Percentiles rank a stretch among this genome's conserved stretches.
Evolutionary conservation across 139 green algal genomes (phyloP).

Genomic region (Nannochloris sp.): DNA sequence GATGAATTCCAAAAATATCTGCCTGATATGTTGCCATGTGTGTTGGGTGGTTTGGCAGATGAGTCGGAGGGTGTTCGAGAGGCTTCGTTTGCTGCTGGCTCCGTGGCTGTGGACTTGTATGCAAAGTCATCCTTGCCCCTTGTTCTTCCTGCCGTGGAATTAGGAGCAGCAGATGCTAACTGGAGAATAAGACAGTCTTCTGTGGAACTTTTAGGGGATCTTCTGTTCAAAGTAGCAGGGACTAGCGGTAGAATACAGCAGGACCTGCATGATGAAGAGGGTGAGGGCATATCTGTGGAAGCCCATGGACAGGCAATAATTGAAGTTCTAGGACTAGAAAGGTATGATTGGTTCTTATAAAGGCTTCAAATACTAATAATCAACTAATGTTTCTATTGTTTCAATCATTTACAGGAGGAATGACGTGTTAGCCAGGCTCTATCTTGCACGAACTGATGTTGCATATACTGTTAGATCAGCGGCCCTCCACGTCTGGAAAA

Average conservation of each 20-base stretch:
- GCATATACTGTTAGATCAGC: constrained; percentile 71
- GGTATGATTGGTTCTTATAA: constrained; percentile 10
- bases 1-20: constrained; percentile 14
- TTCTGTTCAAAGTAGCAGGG: constrained; percentile 94
- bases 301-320: constrained; percentile 72
- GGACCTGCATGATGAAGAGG: constrained; percentile 73
- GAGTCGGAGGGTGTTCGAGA: constrained; percentile 89
- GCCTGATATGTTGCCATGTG: constrained; percentile 56
- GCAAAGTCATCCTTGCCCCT: constrained; percentile 58
- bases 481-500: constrained; percentile 94
- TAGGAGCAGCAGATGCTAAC: constrained; percentile 71
- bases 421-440: constrained; percentile 77
- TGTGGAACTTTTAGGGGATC: constrained; percentile 87
- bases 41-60: constrained; percentile 89
- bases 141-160: constrained; percentile 88
- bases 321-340: constrained; percentile 55
- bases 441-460: constrained; percentile 69
- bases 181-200: constrained; percentile 93
- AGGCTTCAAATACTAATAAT: background rate
- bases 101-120: constrained; percentile 74
- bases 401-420: constrained; percentile 33
- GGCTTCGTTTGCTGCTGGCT: constrained; percentile 69
- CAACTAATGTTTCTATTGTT: background rate
- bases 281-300: constrained; percentile 83
- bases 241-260: constrained; percentile 77